Percentiles rank a stretch among this genome's conserved stretches.
phyloP scores from a whole-genome alignment of 768 basidiomycete genomes.

The Mycena belliarum region DNA sequence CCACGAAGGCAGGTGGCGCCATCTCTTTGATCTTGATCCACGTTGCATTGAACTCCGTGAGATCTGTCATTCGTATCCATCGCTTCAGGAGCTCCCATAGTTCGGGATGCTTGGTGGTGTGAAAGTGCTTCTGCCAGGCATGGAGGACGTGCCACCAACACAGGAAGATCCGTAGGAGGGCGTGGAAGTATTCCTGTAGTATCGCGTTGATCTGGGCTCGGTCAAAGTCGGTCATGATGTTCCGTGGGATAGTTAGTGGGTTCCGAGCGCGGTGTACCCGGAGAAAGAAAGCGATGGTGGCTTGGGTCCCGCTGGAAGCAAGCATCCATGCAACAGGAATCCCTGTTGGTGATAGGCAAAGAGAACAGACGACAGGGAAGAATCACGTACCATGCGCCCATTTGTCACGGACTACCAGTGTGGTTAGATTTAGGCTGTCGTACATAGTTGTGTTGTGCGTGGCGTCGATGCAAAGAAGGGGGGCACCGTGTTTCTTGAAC shows the following conservation, averaged over 20 bases:
- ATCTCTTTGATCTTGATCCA: no score
- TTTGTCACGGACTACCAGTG: background rate
- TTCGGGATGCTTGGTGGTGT: background rate
- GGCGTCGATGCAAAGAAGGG: constrained; percentile 9
- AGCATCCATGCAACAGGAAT: constrained; percentile 27
- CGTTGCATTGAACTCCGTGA: no score
- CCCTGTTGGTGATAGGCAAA: background rate
- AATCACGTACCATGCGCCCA: background rate
- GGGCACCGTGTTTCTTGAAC: constrained; percentile 1
- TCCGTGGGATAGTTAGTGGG: background rate
- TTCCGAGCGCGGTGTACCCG: background rate
- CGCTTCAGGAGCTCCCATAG: no score
- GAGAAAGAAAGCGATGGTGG: constrained; percentile 22
- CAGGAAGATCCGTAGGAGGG: constrained; percentile 18
- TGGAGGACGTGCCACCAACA: constrained; percentile 37
- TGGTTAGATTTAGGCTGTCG: constrained; percentile 7
- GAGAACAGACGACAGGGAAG: background rate
- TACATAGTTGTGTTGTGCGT: constrained; percentile 17
- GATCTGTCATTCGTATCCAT: no score
- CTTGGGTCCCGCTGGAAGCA: constrained; percentile 20
- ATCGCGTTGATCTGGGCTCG: constrained; percentile 9
- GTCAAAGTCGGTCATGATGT: constrained; percentile 12
- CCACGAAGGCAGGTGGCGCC: no score
- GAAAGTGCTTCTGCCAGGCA: constrained; percentile 31
- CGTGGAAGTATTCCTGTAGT: background rate